Evolutionary conservation across 164 flowering plant genomes (phyloP).

Genomic region (Hamamelis virginiana): DNA sequence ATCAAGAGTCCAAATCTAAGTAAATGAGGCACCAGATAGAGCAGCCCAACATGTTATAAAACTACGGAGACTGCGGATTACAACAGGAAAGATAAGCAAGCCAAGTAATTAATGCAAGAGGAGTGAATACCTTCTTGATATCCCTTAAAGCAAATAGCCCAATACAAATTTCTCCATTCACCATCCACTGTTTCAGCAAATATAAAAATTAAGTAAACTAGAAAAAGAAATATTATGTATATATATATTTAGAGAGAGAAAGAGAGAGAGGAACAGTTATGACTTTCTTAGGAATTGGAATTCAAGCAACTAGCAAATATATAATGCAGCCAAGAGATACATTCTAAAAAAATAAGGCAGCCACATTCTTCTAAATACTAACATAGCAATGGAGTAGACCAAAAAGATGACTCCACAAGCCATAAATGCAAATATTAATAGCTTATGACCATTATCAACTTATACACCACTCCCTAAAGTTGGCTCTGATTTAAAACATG

Average conservation of each 20-base stretch:
- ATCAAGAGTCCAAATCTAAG: not conserved
- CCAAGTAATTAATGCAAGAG: not conserved
- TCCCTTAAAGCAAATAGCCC: slow-evolving; percentile 88
- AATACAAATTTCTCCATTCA: slow-evolving; percentile 97
- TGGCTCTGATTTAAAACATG: too few species aligned
- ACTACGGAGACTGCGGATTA: not conserved
- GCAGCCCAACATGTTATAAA: not conserved
- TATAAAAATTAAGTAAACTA: not conserved
- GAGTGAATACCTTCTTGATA: slow-evolving; percentile 71
- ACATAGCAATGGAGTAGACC: not conserved
- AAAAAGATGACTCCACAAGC: not conserved
- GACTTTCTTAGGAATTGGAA: not conserved
- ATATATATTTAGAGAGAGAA: not conserved
- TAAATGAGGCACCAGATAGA: not conserved
- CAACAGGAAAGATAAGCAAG: slow-evolving; percentile 7
- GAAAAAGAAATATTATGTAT: not conserved
- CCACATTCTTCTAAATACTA: not conserved
- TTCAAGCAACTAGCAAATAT: not conserved
- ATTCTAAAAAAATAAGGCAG: not conserved
- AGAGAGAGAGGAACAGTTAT: not conserved
- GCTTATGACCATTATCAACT: not conserved
- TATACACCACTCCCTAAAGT: too few species aligned
- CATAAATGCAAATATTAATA: not conserved
- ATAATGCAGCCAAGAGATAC: not conserved
- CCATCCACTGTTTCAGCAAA: slow-evolving; percentile 84